Conservation (phyloP, 257 asterid genomes). For the Scutellaria baicalensis region DNA sequence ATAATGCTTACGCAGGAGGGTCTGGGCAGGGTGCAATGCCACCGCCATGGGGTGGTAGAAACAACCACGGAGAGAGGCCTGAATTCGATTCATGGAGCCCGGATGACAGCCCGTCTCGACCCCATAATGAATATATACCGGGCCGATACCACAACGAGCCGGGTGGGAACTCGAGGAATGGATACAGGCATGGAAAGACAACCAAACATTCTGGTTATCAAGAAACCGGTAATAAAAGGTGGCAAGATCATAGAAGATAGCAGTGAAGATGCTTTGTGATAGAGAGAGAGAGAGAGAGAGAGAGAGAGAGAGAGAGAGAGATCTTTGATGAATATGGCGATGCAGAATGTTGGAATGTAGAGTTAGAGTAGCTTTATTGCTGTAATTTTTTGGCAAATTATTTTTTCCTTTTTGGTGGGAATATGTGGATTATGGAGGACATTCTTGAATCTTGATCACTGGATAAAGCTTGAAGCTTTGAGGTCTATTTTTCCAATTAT, state of each 20-base stretch:
- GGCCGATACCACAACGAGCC: constrained; percentile 30
- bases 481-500: neutral
- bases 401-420: neutral
- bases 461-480: neutral
- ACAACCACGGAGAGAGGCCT: constrained; percentile 22
- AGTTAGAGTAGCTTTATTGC: constrained; percentile 3
- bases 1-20: constrained; percentile 23
- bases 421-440: constrained; percentile 11
- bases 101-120: constrained; percentile 53
- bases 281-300: neutral
- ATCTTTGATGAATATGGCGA: neutral
- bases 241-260: constrained; percentile 60
- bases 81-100: constrained; percentile 69
- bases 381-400: neutral
- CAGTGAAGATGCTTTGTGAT: neutral
- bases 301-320: neutral
- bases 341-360: neutral
- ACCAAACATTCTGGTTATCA: constrained; percentile 29
- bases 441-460: constrained; percentile 14
- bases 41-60: constrained; percentile 40
- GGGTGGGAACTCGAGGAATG: constrained; percentile 22
- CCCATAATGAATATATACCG: constrained; percentile 19
- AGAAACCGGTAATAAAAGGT: constrained; percentile 37
- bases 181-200: constrained; percentile 28
- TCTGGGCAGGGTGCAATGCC: constrained; percentile 15